Evolutionary conservation across 192 early-diverging fungal genomes (phyloP), one percentile per base, ranked within the genome.

Genomic region (Coemansia sp.): DNA sequence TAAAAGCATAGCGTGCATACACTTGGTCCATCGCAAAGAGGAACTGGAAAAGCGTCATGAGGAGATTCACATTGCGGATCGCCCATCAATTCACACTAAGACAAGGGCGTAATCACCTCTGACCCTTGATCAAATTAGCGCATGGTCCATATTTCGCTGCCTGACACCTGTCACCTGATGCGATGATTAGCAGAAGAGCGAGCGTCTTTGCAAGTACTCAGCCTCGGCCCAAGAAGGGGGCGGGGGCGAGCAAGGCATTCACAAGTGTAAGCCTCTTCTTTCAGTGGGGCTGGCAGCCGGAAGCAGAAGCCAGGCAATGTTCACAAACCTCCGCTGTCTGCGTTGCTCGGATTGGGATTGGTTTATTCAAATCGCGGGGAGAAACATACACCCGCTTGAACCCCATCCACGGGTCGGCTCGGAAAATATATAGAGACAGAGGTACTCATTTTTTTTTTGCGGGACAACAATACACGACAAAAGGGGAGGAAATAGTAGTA

Each of bases 371-470:
- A 55, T 55, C 53, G 16, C 27, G 53, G 53, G 27, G 27, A 16
- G 27, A 1, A 33, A 16, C 15, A 60, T 33, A 31, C 31, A 7
- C 31, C 57, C 1, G 22, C 27, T 12, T 15, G 16, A 6, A 18
- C 3, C 16, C 44, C 44, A 18, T n/a, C 24, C 8, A 53, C 52
- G 52, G 57, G 7, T 60, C 31, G 31, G 31, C 15, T 60, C 57
- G 57, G 57, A 33, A 60, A 60, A 60, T n/a, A 33, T 36, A 60
- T 34, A 60, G 55, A 34, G 57, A 31, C 13, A 34, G 33, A 31
- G 53, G 53, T 4, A 31, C 53, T 29, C 52, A 15, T 27, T 36
- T 36, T 46, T 46, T 46, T 50, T 50, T 55, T 55, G 53, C 27
- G 27, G 27, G 53, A 13, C 53, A 31, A 55, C 53, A 55, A 55